These are phyloP conservation scores for Ogataea pilisensis DNA, from an alignment of 805 yeast species.

Conservation along the genomic window DNA sequence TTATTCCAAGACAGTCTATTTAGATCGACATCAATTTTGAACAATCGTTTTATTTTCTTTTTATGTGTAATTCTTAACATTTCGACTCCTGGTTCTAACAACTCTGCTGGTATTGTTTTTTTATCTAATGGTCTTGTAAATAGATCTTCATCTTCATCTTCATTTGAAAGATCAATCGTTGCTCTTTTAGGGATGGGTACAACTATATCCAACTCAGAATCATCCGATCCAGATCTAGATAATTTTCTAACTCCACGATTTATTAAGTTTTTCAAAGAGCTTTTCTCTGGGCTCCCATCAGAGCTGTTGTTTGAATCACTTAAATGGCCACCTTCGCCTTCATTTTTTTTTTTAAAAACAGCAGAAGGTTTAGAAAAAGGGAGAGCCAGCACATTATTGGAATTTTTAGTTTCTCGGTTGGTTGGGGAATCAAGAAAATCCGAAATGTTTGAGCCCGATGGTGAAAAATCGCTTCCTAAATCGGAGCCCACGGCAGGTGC, in stretches of 20 bases:
- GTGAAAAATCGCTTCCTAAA: not conserved
- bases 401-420: not conserved
- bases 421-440: not conserved
- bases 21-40: slow-evolving; percentile 50
- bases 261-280: slow-evolving; percentile 5
- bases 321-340: slow-evolving; percentile 7
- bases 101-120: slow-evolving; percentile 39
- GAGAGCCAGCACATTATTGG: not conserved
- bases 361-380: not conserved
- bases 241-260: slow-evolving; percentile 12
- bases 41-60: slow-evolving; percentile 55
- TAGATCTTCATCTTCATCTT: slow-evolving; percentile 9
- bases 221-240: slow-evolving; percentile 17
- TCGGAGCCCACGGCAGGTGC: not conserved
- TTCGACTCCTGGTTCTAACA: slow-evolving; percentile 55
- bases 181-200: slow-evolving; percentile 1
- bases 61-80: slow-evolving; percentile 67
- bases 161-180: not conserved
- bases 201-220: slow-evolving; percentile 7
- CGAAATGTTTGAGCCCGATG: not conserved
- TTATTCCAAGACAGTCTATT: slow-evolving; percentile 58
- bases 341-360: slow-evolving; percentile 4
- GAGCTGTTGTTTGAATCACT: slow-evolving; percentile 9
- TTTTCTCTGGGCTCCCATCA: slow-evolving; percentile 6
- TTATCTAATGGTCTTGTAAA: slow-evolving; percentile 20